A percentile compares a stretch with the other conserved stretches of the same genome.
Conservation (phyloP, 208 protist genomes). For the Leishmania guyanensis region DNA sequence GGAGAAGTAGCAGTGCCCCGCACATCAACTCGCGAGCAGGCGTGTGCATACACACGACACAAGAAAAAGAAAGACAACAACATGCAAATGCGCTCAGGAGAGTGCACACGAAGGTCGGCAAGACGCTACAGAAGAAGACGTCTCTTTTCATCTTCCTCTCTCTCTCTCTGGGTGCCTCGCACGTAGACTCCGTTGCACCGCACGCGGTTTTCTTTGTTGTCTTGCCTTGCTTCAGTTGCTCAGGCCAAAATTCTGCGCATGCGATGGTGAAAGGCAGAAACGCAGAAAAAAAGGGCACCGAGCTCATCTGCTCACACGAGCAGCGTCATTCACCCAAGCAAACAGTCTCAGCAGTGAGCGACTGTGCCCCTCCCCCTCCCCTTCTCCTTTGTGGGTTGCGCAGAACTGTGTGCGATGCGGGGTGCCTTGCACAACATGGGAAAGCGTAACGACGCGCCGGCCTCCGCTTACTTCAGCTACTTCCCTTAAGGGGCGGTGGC, state of each 20-base stretch:
- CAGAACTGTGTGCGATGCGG: too few species aligned
- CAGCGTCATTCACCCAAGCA: neutral
- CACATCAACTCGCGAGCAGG: neutral
- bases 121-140: neutral
- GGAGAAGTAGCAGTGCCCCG: neutral
- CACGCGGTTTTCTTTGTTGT: neutral
- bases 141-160: neutral
- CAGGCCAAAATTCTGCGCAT: neutral
- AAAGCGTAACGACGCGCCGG: too few species aligned
- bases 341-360: neutral
- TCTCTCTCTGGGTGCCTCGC: neutral
- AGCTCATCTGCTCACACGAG: neutral
- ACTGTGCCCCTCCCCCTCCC: too few species aligned
- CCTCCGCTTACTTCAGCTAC: neutral
- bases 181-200: neutral
- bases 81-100: neutral
- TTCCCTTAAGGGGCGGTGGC: too few species aligned
- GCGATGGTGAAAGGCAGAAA: neutral
- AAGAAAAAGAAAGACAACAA: slow-evolving; percentile 11
- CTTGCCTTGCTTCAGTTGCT: neutral
- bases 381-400: too few species aligned
- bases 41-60: neutral
- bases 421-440: too few species aligned
- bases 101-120: neutral
- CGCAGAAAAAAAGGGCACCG: neutral